Base-by-base conservation (phyloP, 2,329 filamentous ascomycete species). In the Sarocladium kiliense region DNA sequence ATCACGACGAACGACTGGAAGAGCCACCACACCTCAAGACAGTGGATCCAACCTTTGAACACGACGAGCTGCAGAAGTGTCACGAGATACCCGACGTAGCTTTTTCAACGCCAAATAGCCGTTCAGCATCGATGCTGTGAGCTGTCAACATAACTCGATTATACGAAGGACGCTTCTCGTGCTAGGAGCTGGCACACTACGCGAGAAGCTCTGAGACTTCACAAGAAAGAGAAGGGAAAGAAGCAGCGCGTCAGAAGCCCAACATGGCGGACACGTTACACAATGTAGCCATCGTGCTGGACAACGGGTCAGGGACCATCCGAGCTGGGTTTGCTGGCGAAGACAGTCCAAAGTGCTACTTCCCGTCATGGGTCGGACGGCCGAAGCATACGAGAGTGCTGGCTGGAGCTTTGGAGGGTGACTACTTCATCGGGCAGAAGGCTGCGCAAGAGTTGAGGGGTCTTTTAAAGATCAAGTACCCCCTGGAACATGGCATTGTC, bases 291-390 rank as follows among this genome's bases (percentile, higher is more conserved):
- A 96, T 99, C 72, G 94, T 99, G 69, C 89, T 99, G 67, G 94
- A 99, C 82, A 99, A 99, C 76, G 94, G 94, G 66, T 97, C 92
- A 62, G 94, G 94, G 61, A 99, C 94, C 3, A 97, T 99, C 69
- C 85, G 95, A 70, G 94, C 94, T 55, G 94, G 94, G 21, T 99
- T 97, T 70, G 94, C 94, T 34, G 94, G 94, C 63, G 92, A 97
- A 66, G 94, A 99, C 70, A 79, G 93, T 51, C 94, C 94, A 19
- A 96, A 96, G 77, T 96, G 91, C 77, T 95, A 88, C 77, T 99
- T 99, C 69, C 94, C 94, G 3, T 97, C 94, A 18, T 97, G 93
- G 71, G 94, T 99, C 59, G 94, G 94, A 54, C 86, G 94, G 63
- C 94, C 94, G 58, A 99, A 99, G 74, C 94, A 99, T 74, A 78